phyloP scores from a whole-genome alignment of 257 asterid genomes.

The Cruciata laevipes region DNA sequence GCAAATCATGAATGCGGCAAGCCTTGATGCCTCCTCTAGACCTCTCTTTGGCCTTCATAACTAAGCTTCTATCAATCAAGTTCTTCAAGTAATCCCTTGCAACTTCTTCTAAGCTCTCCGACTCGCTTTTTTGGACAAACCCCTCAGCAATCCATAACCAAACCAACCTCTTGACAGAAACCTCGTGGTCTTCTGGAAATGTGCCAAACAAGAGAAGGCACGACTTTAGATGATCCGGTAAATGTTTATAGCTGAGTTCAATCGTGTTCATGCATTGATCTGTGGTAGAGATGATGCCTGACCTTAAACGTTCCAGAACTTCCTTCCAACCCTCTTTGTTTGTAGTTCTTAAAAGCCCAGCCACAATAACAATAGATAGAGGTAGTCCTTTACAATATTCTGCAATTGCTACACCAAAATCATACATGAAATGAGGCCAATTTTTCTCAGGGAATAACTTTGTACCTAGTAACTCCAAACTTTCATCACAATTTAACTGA shows the following conservation, averaged over 20 bases:
- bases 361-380: not conserved
- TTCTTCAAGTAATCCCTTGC: not conserved
- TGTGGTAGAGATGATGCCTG: not conserved
- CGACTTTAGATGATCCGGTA: constrained; percentile 5
- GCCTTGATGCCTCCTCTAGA: not conserved
- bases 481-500: too few species aligned
- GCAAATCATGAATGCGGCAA: not conserved
- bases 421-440: not conserved
- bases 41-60: not conserved
- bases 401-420: not conserved
- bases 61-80: not conserved
- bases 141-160: not conserved
- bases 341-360: not conserved
- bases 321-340: not conserved
- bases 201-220: constrained; percentile 1
- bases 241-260: constrained; percentile 6
- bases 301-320: not conserved
- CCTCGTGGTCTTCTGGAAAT: not conserved
- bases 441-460: not conserved
- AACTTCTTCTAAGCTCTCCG: not conserved
- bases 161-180: not conserved
- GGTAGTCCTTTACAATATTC: not conserved
- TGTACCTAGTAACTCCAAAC: not conserved
- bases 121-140: not conserved
- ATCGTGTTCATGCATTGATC: not conserved